These are phyloP conservation scores for Stereum hirsutum DNA, from an alignment of 1,284 basidiomycete species.

Conservation along the genomic window DNA sequence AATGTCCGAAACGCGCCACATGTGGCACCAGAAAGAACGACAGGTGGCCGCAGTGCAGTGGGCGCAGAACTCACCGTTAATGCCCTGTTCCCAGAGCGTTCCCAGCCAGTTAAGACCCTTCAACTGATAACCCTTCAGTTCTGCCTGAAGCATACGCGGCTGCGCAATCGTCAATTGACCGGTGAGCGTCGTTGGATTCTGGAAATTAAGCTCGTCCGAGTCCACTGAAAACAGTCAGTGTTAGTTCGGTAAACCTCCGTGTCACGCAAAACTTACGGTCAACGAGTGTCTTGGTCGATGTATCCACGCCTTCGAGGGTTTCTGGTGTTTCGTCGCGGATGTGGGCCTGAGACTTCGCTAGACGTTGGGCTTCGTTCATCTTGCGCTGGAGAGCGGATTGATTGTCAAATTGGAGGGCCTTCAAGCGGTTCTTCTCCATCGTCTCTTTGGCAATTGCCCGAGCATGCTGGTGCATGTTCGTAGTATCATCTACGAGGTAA, in stretches of 20 bases:
- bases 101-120: constrained; percentile 99
- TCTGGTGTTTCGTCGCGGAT: constrained; percentile 41
- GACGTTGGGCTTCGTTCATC: constrained; percentile 65
- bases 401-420: constrained; percentile 82
- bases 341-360: constrained; percentile 59
- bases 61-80: too few relatives aligned
- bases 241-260: not conserved
- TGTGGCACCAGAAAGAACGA: too few relatives aligned
- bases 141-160: constrained; percentile 94
- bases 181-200: constrained; percentile 92
- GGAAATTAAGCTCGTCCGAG: constrained; percentile 97
- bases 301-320: constrained; percentile 16
- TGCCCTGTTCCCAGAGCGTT: constrained; percentile 97
- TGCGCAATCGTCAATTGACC: constrained; percentile 85
- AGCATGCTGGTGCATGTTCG: constrained; percentile 86
- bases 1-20: too few relatives aligned
- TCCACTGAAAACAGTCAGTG: constrained; percentile 48
- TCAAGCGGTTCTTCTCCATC: constrained; percentile 71
- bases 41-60: too few relatives aligned
- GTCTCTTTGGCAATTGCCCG: constrained; percentile 88
- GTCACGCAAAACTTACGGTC: constrained; percentile 44
- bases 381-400: constrained; percentile 75
- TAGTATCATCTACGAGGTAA: constrained; percentile 66
- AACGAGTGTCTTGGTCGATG: constrained; percentile 36
- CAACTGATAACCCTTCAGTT: constrained; percentile 97